phyloP scores from a whole-genome alignment of 192 early-diverging fungal genomes.

The Mortierella alpina region DNA sequence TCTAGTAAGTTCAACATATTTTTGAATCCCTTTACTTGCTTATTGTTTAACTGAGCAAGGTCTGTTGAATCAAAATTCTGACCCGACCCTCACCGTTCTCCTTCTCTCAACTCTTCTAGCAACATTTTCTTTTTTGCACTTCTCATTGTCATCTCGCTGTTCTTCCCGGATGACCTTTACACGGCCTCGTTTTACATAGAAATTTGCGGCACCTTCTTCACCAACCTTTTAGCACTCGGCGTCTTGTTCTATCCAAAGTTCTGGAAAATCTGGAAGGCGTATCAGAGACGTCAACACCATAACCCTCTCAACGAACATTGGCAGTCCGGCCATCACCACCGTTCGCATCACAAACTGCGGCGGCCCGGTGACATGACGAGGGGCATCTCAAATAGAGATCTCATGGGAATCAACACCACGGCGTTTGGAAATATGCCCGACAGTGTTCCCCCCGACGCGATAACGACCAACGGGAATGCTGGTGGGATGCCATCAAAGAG shows the following conservation, averaged over 20 bases:
- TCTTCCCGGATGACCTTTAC: slow-evolving; percentile 3
- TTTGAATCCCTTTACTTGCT: background rate
- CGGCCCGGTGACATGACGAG: too few relatives aligned
- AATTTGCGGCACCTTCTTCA: background rate
- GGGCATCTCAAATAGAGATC: too few relatives aligned
- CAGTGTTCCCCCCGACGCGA: too few relatives aligned
- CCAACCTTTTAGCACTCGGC: background rate
- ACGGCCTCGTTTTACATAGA: slow-evolving; percentile 19
- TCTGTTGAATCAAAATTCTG: background rate
- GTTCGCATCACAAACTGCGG: too few relatives aligned
- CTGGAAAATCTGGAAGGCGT: background rate
- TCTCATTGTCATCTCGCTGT: slow-evolving; percentile 4
- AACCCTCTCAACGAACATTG: too few relatives aligned
- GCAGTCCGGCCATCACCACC: too few relatives aligned
- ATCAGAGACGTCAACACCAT: background rate
- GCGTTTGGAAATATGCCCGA: too few relatives aligned
- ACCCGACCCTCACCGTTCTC: too few relatives aligned
- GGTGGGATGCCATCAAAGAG: too few relatives aligned
- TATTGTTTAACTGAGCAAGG: background rate
- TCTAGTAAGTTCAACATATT: slow-evolving; percentile 30
- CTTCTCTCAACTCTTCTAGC: background rate
- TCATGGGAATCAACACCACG: too few relatives aligned
- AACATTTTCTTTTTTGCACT: slow-evolving; percentile 12
- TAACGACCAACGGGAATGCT: too few relatives aligned
- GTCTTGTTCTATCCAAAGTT: slow-evolving; percentile 29